Base-by-base conservation (phyloP, 495 filamentous ascomycete genomes). In the Daldinia grandis region DNA sequence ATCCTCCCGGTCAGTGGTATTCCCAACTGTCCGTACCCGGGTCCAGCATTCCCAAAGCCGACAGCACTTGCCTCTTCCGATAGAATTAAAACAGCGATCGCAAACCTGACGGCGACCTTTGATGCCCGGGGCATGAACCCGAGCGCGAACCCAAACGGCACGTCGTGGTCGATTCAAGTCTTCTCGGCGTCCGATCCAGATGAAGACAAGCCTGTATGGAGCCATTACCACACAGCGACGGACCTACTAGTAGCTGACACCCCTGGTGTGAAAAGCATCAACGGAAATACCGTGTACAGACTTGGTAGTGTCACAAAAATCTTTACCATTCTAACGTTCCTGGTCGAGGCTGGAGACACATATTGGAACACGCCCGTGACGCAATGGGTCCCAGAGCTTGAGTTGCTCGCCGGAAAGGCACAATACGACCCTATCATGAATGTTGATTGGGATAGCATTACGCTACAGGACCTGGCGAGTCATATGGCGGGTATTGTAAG, bases 371-470 rank as follows among this genome's bases (percentile, higher is more conserved):
- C 75, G 3, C 81, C 81, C 5, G 79, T 82, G 58, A 90, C 79
- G 51, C 80, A 86, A 28, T 88, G 84, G 64, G 74, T 90, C 0
- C 87, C 89, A 0, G 86, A 90, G 71, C 76, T 89, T 17, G 69
- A 81, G 19, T 68, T 66, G 5, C 74, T 79, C 1, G 76, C 78
- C 8, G 73, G 69, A 5, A 71, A 65, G 27, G 76, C 74, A 0
- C 71, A 71, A 47, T 60, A 63, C 2, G 77, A 87, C 70, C 78
- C 76, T 7, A 76, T 83, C 2, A 72, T 78, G 61, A 76, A 78
- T 44, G 78, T 87, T 31, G 75, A 77, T 15, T 90, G 88, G 88
- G 76, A 82, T 21, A 81, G 85, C 24, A 77, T 88, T 31, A 89
- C 86, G 0, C 76, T 89, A 14, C 83, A 84, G 2, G 78, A 81